A percentile compares a stretch with the other conserved stretches of the same genome.
Conservation (phyloP, 192 early-diverging fungal species). For the Geosiphon pyriformis region DNA sequence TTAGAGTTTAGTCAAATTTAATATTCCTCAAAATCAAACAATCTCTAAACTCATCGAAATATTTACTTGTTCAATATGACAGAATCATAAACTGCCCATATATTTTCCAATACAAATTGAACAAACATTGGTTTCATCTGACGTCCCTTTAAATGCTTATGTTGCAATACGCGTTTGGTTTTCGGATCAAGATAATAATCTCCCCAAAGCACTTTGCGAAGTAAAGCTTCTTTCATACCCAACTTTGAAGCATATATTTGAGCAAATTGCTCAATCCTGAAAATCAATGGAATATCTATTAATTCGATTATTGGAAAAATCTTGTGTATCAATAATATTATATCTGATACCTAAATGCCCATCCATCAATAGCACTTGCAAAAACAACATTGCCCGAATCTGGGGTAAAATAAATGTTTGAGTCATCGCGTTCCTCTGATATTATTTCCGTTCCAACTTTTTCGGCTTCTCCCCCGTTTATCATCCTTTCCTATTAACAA, state of each 20-base stretch:
- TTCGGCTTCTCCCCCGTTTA: not conserved
- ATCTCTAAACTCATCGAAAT: not conserved
- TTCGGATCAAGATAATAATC: conserved; percentile 97
- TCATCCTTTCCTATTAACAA: conserved; percentile 8
- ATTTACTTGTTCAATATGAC: conserved; percentile 55
- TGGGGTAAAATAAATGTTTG: conserved; percentile 93
- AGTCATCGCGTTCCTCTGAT: conserved; percentile 88
- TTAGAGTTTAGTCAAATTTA: not conserved
- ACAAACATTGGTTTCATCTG: conserved; percentile 93
- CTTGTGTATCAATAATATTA: not conserved
- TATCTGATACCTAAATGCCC: conserved; percentile 90
- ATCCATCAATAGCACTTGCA: conserved; percentile 92
- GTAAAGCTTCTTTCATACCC: conserved; percentile 65
- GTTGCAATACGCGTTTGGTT: conserved; percentile 80
- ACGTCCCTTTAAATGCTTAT: conserved; percentile 79
- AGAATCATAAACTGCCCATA: conserved; percentile 93
- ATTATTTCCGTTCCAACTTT: conserved; percentile 26
- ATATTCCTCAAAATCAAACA: not conserved
- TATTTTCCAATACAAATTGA: conserved; percentile 88
- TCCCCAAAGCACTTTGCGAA: conserved; percentile 92
- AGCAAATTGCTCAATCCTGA: conserved; percentile 86
- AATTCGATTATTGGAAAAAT: not conserved
- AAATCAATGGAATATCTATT: not conserved
- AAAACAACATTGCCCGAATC: conserved; percentile 96
- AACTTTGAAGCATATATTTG: conserved; percentile 85